Conservation (phyloP, 768 basidiomycete genomes). For the Wakefieldia striispora region DNA sequence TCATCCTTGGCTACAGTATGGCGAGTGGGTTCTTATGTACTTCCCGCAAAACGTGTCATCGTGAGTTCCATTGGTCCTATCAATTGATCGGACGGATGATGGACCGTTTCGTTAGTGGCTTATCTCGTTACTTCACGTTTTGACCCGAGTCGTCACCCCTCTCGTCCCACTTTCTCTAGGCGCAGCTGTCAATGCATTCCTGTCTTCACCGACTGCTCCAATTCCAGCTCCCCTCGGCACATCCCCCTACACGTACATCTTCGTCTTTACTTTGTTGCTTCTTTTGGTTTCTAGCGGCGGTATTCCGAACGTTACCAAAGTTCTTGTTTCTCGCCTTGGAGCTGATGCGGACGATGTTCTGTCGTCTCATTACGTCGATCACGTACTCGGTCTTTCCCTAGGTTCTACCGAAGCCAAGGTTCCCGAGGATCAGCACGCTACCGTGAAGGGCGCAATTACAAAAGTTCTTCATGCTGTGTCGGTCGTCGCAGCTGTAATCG, state of each 20-base stretch:
- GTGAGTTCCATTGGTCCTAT: constrained; percentile 12
- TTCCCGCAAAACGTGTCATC: constrained; percentile 22
- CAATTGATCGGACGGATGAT: constrained; percentile 4
- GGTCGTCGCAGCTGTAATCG: constrained; percentile 76
- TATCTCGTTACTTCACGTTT: constrained; percentile 66
- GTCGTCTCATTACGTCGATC: constrained; percentile 68
- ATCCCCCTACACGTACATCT: constrained; percentile 68
- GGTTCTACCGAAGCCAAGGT: constrained; percentile 80
- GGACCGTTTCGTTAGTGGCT: constrained; percentile 41
- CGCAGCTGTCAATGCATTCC: constrained; percentile 27
- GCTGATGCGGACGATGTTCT: constrained; percentile 77
- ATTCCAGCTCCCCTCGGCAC: constrained; percentile 26
- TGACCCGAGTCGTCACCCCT: constrained; percentile 77
- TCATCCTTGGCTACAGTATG: constrained; percentile 17
- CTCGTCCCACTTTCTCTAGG: constrained; percentile 71
- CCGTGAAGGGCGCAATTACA: constrained; percentile 10
- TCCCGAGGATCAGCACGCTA: constrained; percentile 50
- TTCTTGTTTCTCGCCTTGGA: constrained; percentile 85
- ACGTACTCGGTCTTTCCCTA: constrained; percentile 82
- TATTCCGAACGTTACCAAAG: constrained; percentile 63
- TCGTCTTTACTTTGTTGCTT: constrained; percentile 64
- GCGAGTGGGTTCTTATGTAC: constrained; percentile 19
- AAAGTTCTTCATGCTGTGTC: constrained; percentile 32
- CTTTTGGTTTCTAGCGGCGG: constrained; percentile 80
- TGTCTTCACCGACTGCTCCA: constrained; percentile 16